Evolutionary conservation across 345 rosid species (phyloP).

Genomic region (Tarenaya hassleriana): DNA sequence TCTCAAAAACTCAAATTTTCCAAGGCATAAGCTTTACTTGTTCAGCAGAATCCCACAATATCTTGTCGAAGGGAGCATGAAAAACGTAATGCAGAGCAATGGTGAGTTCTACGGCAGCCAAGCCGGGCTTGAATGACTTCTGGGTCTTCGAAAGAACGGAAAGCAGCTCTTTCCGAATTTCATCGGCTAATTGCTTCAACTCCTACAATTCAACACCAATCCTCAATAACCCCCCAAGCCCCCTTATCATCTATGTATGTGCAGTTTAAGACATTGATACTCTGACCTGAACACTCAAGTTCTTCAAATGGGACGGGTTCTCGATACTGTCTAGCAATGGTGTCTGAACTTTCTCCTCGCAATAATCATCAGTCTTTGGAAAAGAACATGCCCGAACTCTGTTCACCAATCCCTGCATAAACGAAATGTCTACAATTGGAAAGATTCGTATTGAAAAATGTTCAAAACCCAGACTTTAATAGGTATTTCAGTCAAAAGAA

Average conservation of each 20-base stretch:
- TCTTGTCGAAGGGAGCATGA: conserved; percentile 79
- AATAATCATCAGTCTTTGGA: conserved; percentile 65
- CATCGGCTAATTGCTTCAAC: conserved; percentile 62
- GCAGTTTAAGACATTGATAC: conserved; percentile 14
- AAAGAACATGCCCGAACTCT: conserved; percentile 39
- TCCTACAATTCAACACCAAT: conserved; percentile 43
- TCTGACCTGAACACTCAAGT: conserved; percentile 61
- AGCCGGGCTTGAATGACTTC: conserved; percentile 54
- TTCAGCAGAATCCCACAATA: conserved; percentile 85
- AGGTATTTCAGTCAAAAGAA: neutral
- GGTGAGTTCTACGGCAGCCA: conserved; percentile 73
- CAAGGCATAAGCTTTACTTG: conserved; percentile 46
- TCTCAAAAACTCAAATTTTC: neutral
- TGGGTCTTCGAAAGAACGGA: conserved; percentile 39
- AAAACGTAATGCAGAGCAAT: conserved; percentile 82
- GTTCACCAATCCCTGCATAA: conserved; percentile 37
- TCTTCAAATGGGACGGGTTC: conserved; percentile 70
- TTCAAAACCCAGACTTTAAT: conserved; percentile 13
- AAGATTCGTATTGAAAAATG: conserved; percentile 7
- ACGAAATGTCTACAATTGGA: conserved; percentile 18
- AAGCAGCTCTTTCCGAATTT: conserved; percentile 55
- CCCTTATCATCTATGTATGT: conserved; percentile 2
- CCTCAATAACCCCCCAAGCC: neutral
- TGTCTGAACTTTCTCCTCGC: conserved; percentile 51
- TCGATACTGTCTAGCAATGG: conserved; percentile 79